phyloP scores from a whole-genome alignment of 2,329 filamentous ascomycete genomes.

The Proliferodiscus dingleyae region DNA sequence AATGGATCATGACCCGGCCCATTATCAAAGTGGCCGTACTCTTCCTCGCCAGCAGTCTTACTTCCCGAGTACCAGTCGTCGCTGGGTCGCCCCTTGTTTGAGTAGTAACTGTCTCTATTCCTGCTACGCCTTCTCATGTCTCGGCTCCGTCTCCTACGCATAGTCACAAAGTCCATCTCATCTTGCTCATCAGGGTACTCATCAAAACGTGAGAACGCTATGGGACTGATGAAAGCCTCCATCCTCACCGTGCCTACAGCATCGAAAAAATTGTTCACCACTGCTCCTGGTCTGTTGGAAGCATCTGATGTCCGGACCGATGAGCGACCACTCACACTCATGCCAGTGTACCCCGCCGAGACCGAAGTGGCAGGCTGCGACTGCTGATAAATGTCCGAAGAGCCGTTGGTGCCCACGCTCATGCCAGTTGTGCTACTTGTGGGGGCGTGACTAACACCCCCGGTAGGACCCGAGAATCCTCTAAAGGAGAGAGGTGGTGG shows the following conservation, averaged over 20 bases:
- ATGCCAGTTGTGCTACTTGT: constrained; percentile 54
- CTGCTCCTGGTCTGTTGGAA: constrained; percentile 26
- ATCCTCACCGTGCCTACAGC: constrained; percentile 88
- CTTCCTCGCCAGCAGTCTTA: constrained; percentile 47
- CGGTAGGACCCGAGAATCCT: constrained; percentile 54
- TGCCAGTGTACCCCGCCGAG: constrained; percentile 36
- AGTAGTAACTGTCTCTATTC: constrained; percentile 29
- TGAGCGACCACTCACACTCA: constrained; percentile 36
- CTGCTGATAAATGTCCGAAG: constrained; percentile 55
- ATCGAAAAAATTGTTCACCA: constrained; percentile 63
- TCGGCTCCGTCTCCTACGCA: constrained; percentile 24
- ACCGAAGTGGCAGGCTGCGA: constrained; percentile 43
- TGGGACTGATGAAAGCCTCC: constrained; percentile 85
- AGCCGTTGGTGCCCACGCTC: constrained; percentile 53
- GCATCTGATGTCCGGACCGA: constrained; percentile 31
- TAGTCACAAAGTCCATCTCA: constrained; percentile 27
- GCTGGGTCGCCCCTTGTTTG: constrained; percentile 32
- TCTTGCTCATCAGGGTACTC: constrained; percentile 31
- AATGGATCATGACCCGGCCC: constrained; percentile 55
- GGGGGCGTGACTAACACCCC: constrained; percentile 24
- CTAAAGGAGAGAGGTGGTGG: constrained; percentile 69
- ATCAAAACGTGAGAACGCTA: constrained; percentile 36
- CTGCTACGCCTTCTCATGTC: constrained; percentile 26
- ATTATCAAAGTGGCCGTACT: constrained; percentile 37
- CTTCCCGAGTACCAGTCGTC: constrained; percentile 47